Evolutionary conservation across 495 filamentous ascomycete genomes (phyloP).

Genomic region (Darksidea phi): DNA sequence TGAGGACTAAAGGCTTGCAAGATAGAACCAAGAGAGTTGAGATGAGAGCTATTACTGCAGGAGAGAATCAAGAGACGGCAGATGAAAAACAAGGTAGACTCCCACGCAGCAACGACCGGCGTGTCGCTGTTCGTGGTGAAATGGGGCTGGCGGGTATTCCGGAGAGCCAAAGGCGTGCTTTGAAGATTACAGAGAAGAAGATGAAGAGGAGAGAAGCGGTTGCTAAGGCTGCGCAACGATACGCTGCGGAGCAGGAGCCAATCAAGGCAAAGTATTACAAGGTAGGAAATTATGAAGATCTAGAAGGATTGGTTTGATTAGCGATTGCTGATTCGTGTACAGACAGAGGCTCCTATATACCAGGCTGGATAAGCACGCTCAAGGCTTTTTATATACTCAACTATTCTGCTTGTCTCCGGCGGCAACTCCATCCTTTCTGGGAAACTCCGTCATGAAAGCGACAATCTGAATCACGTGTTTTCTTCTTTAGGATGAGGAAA

Average conservation of each 20-base stretch:
- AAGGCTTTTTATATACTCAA: neutral
- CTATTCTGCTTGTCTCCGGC: no score
- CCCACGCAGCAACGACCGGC: conserved; percentile 10
- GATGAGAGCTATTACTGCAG: conserved; percentile 1
- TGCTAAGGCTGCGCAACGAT: conserved; percentile 8
- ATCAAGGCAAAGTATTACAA: neutral
- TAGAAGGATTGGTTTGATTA: neutral
- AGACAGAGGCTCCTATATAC: neutral
- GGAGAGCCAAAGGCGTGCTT: conserved; percentile 26
- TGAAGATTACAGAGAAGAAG: conserved; percentile 34
- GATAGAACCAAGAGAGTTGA: conserved; percentile 4
- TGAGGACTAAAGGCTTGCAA: conserved; percentile 12
- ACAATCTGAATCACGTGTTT: no score
- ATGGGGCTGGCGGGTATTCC: conserved; percentile 35
- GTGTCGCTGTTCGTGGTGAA: conserved; percentile 31
- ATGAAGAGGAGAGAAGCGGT: conserved; percentile 33
- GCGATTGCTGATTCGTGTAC: neutral
- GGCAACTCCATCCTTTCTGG: no score
- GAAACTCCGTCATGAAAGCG: no score
- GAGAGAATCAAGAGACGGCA: neutral
- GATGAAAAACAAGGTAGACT: neutral
- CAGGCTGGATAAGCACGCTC: neutral
- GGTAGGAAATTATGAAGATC: neutral
- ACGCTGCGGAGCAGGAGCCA: neutral
- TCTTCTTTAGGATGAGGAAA: no score